Percentiles rank a stretch among this genome's conserved stretches.
phyloP scores from a whole-genome alignment of 768 basidiomycete genomes.

The Filobasidium floriforme region DNA sequence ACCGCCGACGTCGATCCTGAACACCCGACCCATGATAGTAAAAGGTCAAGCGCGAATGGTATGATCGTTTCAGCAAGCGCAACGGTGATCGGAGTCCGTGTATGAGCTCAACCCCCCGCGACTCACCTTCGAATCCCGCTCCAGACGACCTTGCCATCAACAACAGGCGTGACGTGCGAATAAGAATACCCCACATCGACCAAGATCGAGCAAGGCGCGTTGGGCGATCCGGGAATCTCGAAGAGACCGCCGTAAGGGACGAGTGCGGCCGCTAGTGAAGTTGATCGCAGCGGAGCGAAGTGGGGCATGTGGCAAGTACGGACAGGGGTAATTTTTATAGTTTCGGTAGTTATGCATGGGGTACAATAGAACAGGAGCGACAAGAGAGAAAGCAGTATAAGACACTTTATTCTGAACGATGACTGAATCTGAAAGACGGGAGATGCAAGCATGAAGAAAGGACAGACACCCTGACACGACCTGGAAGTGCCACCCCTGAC shows the following conservation, averaged over 20 bases:
- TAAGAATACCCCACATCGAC: constrained; percentile 91
- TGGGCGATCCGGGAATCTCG: constrained; percentile 44
- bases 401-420: background rate
- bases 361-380: background rate
- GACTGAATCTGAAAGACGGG: background rate
- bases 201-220: constrained; percentile 70
- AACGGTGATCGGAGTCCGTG: background rate
- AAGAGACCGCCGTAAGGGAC: constrained; percentile 71
- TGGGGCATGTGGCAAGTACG: no score
- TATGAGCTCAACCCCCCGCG: background rate
- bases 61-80: constrained; percentile 11
- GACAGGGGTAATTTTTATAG: no score
- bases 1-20: constrained; percentile 86
- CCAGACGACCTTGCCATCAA: constrained; percentile 68
- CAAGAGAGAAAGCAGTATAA: background rate
- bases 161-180: constrained; percentile 79
- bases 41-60: no score
- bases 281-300: background rate
- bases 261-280: constrained; percentile 63
- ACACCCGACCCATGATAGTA: no score
- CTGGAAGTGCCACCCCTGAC: background rate
- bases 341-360: no score
- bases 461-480: background rate
- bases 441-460: background rate
- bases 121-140: constrained; percentile 69